Conservation (phyloP, 257 asterid genomes). For the Buddleja alternifolia region DNA sequence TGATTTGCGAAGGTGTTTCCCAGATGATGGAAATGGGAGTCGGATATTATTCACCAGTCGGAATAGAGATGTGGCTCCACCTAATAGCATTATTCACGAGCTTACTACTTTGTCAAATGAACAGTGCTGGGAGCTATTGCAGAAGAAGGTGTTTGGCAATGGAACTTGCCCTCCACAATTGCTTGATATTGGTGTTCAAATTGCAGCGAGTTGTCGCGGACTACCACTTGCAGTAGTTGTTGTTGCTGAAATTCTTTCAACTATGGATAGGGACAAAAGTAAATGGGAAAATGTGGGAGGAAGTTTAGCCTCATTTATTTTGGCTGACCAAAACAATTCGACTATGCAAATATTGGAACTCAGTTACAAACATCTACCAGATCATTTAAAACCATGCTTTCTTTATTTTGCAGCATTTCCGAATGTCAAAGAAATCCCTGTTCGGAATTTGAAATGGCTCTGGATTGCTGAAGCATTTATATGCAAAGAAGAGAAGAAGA, state of each 20-base stretch:
- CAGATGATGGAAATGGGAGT: slow-evolving; percentile 30
- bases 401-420: slow-evolving; percentile 24
- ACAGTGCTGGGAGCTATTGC: slow-evolving; percentile 30
- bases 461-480: slow-evolving; percentile 35
- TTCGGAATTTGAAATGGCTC: slow-evolving; percentile 1
- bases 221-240: slow-evolving; percentile 37
- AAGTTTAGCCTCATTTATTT: slow-evolving; percentile 9
- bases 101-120: not conserved
- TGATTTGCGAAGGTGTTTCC: not conserved
- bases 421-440: slow-evolving; percentile 10
- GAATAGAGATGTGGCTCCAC: slow-evolving; percentile 12
- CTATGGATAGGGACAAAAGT: slow-evolving; percentile 5
- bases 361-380: slow-evolving; percentile 30
- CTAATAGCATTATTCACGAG: not conserved
- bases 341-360: slow-evolving; percentile 20
- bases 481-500: not conserved
- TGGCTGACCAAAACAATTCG: not conserved
- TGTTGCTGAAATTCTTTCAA: slow-evolving; percentile 34
- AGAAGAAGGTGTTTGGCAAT: slow-evolving; percentile 21
- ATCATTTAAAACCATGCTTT: slow-evolving; percentile 27
- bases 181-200: slow-evolving; percentile 5
- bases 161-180: slow-evolving; percentile 28
- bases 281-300: slow-evolving; percentile 29
- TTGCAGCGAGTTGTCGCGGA: slow-evolving; percentile 27
- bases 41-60: slow-evolving; percentile 32